These are phyloP conservation scores for Adansonia grandidieri DNA, from an alignment of 441 rosid genomes.

Conservation along the genomic window DNA sequence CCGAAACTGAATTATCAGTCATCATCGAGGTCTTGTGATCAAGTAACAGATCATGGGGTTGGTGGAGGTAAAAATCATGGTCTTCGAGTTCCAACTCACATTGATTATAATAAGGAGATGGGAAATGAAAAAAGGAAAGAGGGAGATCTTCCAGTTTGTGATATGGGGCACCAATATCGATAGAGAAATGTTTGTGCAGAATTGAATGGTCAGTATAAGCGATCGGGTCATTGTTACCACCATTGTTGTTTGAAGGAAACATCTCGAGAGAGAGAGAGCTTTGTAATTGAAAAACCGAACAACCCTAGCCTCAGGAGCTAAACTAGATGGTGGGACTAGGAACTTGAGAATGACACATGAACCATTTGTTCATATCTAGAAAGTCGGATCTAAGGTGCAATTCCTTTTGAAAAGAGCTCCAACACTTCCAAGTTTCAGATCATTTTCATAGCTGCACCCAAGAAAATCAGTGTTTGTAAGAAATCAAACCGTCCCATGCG, in stretches of 20 bases:
- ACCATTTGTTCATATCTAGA: not conserved
- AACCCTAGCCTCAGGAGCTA: constrained; percentile 21
- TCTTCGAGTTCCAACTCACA: constrained; percentile 39
- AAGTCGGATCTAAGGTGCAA: not conserved
- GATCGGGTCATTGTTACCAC: constrained; percentile 41
- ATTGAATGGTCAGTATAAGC: constrained; percentile 47
- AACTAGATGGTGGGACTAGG: constrained; percentile 21
- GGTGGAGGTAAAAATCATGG: constrained; percentile 34
- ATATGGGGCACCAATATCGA: constrained; percentile 25
- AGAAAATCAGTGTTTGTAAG: not conserved
- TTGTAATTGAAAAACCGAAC: constrained; percentile 5
- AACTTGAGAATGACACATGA: constrained; percentile 49
- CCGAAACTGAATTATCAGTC: constrained; percentile 31
- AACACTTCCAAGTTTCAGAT: constrained; percentile 18
- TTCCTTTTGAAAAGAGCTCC: constrained; percentile 22
- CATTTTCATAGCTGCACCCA: constrained; percentile 1
- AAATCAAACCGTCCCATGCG: not conserved
- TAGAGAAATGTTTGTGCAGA: constrained; percentile 22
- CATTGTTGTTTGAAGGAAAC: constrained; percentile 49
- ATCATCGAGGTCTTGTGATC: constrained; percentile 26
- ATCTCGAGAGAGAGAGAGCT: constrained; percentile 21
- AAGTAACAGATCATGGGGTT: constrained; percentile 34
- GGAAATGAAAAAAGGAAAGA: constrained; percentile 40
- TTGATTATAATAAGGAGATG: constrained; percentile 50
- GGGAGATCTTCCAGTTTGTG: constrained; percentile 39